Evolutionary conservation across 192 early-diverging fungal genomes (phyloP).

Genomic region (Backusella mclennaniae): DNA sequence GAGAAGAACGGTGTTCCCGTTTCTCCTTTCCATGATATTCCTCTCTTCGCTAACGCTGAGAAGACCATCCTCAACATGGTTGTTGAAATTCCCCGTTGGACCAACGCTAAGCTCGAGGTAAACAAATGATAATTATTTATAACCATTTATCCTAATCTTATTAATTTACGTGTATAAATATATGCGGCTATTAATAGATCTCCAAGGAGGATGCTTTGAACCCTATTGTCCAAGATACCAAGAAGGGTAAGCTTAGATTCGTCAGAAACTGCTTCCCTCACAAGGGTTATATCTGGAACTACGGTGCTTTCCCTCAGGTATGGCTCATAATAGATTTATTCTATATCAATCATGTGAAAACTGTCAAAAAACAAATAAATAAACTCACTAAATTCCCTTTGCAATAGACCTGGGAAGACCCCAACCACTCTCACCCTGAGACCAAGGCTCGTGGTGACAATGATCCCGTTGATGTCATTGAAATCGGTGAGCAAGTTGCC

Average conservation of each 20-base stretch:
- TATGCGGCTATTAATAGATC: constrained; percentile 54
- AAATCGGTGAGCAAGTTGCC: constrained; percentile 96
- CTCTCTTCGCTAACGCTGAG: constrained; percentile 87
- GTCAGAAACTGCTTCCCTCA: constrained; percentile 99
- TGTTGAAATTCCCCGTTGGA: constrained; percentile 98
- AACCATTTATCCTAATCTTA: neutral
- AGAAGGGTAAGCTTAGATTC: constrained; percentile 98
- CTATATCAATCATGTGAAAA: neutral
- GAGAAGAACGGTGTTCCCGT: constrained; percentile 83
- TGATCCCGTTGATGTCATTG: constrained; percentile 96
- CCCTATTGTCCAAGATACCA: constrained; percentile 98
- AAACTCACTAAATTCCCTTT: neutral
- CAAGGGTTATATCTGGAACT: constrained; percentile 99
- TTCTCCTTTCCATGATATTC: constrained; percentile 98
- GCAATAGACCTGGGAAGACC: constrained; percentile 97
- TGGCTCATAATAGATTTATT: neutral
- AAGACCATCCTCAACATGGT: constrained; percentile 97
- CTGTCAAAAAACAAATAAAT: neutral
- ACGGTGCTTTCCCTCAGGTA: constrained; percentile 95
- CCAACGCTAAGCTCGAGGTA: constrained; percentile 97
- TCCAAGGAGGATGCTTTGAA: constrained; percentile 95
- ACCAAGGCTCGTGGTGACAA: constrained; percentile 97
- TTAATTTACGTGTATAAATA: neutral
- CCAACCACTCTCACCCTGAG: constrained; percentile 82
- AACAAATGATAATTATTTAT: neutral